Conservation (phyloP, 305 asterid species). For the Fraxinus paxiana region DNA sequence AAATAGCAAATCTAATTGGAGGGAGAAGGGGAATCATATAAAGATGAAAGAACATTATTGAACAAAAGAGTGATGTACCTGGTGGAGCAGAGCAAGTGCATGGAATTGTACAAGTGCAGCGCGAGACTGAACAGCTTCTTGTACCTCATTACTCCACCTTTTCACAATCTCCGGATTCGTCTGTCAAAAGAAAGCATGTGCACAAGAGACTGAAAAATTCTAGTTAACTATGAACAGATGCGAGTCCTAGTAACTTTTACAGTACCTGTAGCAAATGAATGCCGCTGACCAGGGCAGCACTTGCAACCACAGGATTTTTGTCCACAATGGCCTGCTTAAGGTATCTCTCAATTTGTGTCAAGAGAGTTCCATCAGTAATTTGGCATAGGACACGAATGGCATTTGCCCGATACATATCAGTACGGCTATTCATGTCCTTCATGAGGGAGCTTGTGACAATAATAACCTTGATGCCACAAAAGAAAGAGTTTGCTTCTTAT, state of each 20-base stretch:
- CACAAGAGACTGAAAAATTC: not conserved
- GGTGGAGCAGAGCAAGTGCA: conserved; percentile 93
- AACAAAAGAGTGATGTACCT: conserved; percentile 44
- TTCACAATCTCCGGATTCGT: conserved; percentile 91
- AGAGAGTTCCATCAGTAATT: conserved; percentile 82
- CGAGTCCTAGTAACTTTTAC: not conserved
- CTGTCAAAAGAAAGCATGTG: conserved; percentile 34
- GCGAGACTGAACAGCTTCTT: conserved; percentile 96
- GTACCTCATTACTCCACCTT: conserved; percentile 99
- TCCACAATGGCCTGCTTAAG: conserved; percentile 95
- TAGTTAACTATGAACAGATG: conserved; percentile 10
- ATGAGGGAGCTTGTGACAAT: conserved; percentile 92
- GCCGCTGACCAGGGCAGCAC: conserved; percentile 95
- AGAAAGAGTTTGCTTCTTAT: conserved; percentile 25
- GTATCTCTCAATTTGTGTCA: conserved; percentile 90
- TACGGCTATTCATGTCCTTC: conserved; percentile 97
- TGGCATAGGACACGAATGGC: conserved; percentile 91
- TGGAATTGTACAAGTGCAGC: conserved; percentile 98
- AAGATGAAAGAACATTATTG: not conserved
- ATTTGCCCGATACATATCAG: conserved; percentile 93
- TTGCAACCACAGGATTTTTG: conserved; percentile 92
- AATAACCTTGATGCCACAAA: conserved; percentile 57
- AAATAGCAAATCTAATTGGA: not conserved
- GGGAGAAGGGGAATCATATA: not conserved
- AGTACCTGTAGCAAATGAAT: conserved; percentile 85